Conservation (phyloP, 139 green algal species). For the Dunaliella primolecta region DNA sequence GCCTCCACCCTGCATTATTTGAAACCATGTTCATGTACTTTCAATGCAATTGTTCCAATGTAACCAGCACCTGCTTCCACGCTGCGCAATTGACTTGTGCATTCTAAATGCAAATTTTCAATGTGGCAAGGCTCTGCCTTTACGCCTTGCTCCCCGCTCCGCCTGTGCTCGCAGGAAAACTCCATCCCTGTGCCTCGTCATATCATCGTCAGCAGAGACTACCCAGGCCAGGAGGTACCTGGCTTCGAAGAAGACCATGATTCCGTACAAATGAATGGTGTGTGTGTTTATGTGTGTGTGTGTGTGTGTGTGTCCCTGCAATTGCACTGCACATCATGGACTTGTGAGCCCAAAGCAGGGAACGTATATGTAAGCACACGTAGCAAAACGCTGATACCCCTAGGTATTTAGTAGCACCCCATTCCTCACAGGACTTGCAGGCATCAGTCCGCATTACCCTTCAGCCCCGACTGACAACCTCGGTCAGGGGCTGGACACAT, state of each 20-base stretch:
- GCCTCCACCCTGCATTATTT: not conserved
- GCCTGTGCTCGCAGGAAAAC: constrained; percentile 37
- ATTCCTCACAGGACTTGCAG: too few species aligned
- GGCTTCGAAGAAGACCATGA: constrained; percentile 88
- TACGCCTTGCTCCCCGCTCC: not conserved
- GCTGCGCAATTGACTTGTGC: too few species aligned
- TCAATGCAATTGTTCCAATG: not conserved
- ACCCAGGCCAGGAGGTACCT: constrained; percentile 7
- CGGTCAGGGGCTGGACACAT: too few species aligned
- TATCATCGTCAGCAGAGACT: constrained; percentile 82
- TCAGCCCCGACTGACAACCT: too few species aligned
- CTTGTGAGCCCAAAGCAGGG: not conserved
- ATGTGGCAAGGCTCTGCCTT: not conserved
- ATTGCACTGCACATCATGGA: not conserved
- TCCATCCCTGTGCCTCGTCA: constrained; percentile 83
- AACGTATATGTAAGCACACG: not conserved
- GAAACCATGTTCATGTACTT: not conserved
- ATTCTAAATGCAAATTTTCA: not conserved
- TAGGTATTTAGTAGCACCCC: not conserved
- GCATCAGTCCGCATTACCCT: too few species aligned
- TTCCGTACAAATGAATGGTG: constrained; percentile 71
- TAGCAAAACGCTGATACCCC: not conserved
- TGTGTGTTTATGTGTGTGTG: not conserved
- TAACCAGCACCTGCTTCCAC: not conserved
- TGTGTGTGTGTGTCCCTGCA: not conserved